Percentiles rank a stretch among this genome's conserved stretches.
Evolutionary conservation across 192 early-diverging fungal species (phyloP).

Genomic region (Coemansia sp.): DNA sequence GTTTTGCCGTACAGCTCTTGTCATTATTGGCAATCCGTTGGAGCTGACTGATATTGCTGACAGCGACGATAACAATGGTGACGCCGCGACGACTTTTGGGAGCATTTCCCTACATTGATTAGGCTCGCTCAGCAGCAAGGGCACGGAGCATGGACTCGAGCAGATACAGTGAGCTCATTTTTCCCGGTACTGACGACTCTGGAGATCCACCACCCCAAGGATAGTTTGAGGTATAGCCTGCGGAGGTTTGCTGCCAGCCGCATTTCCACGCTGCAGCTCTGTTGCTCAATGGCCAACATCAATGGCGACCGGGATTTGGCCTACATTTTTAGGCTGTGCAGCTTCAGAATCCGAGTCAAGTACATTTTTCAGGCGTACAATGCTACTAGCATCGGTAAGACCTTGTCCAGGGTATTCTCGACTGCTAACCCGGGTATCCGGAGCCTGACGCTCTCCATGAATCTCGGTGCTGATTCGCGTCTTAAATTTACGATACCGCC

Average conservation of each 20-base stretch:
- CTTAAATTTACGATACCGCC: background rate
- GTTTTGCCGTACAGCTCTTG: constrained; percentile 1
- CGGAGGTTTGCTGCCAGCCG: constrained; percentile 9
- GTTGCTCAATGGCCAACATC: background rate
- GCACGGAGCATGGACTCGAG: no score
- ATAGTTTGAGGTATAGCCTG: background rate
- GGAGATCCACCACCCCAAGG: constrained; percentile 4
- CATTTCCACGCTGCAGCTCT: constrained; percentile 3
- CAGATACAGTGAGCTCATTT: no score
- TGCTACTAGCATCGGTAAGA: background rate
- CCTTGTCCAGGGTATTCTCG: background rate
- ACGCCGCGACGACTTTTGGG: no score
- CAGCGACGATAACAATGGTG: background rate
- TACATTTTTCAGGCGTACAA: background rate
- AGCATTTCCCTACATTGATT: background rate
- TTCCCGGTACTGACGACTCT: constrained; percentile 12
- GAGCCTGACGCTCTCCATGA: constrained; percentile 3
- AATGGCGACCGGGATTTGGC: background rate
- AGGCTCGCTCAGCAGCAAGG: no score
- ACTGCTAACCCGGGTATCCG: background rate
- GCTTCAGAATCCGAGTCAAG: constrained; percentile 5
- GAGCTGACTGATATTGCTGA: background rate
- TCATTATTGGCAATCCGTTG: background rate
- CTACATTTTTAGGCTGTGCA: background rate
- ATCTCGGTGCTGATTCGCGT: background rate